Evolutionary conservation across 208 protist genomes (phyloP).

Genomic region (Strigomonas culicis): DNA sequence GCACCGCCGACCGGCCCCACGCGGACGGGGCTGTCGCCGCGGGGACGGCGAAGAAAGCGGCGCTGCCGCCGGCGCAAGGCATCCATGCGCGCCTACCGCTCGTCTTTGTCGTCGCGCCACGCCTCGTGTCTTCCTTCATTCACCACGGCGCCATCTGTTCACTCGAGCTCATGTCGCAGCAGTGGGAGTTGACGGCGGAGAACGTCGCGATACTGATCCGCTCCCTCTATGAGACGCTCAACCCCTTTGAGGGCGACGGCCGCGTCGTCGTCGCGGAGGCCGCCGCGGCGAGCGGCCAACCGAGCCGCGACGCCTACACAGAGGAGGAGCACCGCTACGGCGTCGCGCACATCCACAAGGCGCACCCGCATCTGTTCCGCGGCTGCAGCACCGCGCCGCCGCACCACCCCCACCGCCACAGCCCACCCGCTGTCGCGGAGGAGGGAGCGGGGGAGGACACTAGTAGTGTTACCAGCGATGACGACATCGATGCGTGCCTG

Average conservation of each 20-base stretch:
- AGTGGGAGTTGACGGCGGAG: conserved; percentile 51
- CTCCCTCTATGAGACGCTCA: conserved; percentile 63
- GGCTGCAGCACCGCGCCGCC: conserved; percentile 10
- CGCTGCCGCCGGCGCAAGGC: background rate
- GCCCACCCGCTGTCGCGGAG: too few species aligned
- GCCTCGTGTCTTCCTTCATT: conserved; percentile 74
- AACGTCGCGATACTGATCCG: conserved; percentile 49
- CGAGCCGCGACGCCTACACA: conserved; percentile 33
- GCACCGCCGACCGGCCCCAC: too few species aligned
- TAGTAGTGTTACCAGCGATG: too few species aligned
- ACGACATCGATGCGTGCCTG: too few species aligned
- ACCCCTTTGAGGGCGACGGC: conserved; percentile 55
- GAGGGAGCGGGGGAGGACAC: too few species aligned
- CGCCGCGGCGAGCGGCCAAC: background rate
- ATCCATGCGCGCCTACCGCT: conserved; percentile 46
- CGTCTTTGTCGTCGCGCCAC: conserved; percentile 73
- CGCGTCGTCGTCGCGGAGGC: conserved; percentile 46
- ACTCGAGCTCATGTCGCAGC: conserved; percentile 81
- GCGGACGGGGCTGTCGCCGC: too few species aligned
- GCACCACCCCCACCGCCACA: too few species aligned
- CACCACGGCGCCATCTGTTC: conserved; percentile 82
- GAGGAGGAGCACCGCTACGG: conserved; percentile 66
- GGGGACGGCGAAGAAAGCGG: too few species aligned
- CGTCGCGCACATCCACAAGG: conserved; percentile 53
- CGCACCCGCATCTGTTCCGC: conserved; percentile 76